A percentile compares a stretch with the other conserved stretches of the same genome.
These are phyloP conservation scores for Globisporangium perplexum DNA, from an alignment of 352 stramenopile genomes.

Conservation along the genomic window DNA sequence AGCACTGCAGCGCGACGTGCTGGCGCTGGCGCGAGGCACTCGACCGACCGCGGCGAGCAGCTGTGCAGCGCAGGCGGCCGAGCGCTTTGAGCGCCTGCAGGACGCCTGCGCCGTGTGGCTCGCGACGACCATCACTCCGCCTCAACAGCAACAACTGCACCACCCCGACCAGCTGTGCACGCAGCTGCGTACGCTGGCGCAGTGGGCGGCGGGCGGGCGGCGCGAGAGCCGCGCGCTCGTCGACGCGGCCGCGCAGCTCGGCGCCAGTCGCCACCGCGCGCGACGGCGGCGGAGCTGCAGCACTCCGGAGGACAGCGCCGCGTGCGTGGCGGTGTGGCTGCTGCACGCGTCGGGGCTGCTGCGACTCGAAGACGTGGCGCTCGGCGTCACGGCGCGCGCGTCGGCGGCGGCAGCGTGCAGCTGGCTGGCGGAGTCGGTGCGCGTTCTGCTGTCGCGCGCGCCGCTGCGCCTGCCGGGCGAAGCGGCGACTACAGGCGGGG, in stretches of 20 bases:
- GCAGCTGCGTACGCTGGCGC: not conserved
- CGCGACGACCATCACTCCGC: not conserved
- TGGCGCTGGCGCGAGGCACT: not conserved
- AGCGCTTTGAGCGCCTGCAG: conserved; percentile 1
- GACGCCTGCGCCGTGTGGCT: conserved; percentile 3
- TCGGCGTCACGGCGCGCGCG: not conserved
- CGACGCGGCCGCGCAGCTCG: conserved; percentile 1
- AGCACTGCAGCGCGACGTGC: not conserved
- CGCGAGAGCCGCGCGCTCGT: conserved; percentile 5
- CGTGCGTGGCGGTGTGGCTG: conserved; percentile 10
- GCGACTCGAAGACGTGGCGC: conserved; percentile 21
- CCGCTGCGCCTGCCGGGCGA: not conserved
- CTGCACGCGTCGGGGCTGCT: conserved; percentile 9
- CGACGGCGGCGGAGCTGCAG: not conserved
- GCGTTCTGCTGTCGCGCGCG: not conserved
- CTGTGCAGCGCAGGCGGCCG: not conserved
- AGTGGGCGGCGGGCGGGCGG: not conserved
- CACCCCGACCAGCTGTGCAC: not conserved
- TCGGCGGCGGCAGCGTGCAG: not conserved
- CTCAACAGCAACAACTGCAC: not conserved
- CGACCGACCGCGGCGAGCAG: not conserved
- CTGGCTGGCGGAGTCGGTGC: conserved; percentile 4
- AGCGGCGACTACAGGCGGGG: not conserved
- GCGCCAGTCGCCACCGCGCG: not conserved
- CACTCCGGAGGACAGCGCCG: not conserved